Evolutionary conservation across 352 stramenopile genomes (phyloP), one percentile per base, ranked within the genome.

Genomic region (Phytophthora pini): DNA sequence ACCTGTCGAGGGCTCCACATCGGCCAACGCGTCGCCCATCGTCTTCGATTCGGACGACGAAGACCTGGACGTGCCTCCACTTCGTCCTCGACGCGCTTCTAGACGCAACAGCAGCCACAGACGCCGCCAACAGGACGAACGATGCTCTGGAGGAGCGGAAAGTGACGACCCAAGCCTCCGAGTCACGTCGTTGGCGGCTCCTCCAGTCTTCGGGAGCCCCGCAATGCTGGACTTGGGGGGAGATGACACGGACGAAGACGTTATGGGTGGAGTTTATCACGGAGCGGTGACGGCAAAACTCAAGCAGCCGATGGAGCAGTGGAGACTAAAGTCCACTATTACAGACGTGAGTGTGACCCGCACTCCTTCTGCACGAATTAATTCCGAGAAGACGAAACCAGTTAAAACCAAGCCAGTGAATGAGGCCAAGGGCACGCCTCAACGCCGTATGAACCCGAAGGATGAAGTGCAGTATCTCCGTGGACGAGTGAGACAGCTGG

Each of bases 1-100:
- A 15, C 62, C 56, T 5, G 17, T 26, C 0, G 51, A 68, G 15
- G 45, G 41, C 24, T 32, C 56, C 46, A 53, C 57, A 3, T 51
- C 57, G 0, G 29, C 58, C 32, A 53, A 32, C 27, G 52, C 62
- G 29, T 68, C 53, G 27, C 29, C 48, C 36, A 65, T 68, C 24
- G 53, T 68, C 8, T 73, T 70, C 43, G 64, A 72, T 29, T 72
- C 64, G 34, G 64, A 72, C 45, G 64, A 72, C 36, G 64, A 72
- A n/a, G 64, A 72, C 64, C 46, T 72, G 58, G 64, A 72, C 27
- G 64, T 72, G 29, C 64, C 64, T 43, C 64, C 57, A 2, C 20
- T 72, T 12, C 27, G 64, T 12, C 56, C 64, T 1, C 31, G 50
- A 45, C 52, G 29, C 32, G 15, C 17, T 9, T 32, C 31, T 1